phyloP scores from a whole-genome alignment of 371 early-diverging fungal genomes.

The Mitosporidium daphniae region DNA sequence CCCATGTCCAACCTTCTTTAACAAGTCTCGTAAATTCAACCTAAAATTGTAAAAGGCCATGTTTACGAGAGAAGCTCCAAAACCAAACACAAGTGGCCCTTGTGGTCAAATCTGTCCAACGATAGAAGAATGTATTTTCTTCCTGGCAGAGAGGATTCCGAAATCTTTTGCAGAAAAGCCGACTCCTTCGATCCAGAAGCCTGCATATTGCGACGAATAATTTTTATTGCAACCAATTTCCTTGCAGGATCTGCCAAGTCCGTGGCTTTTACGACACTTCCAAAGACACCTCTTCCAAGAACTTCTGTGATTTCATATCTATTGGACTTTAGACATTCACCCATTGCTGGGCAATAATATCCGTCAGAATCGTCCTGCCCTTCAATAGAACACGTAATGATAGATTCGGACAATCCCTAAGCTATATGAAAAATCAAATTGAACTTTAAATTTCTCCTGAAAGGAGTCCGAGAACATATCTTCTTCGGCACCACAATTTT shows the following conservation, averaged over 20 bases:
- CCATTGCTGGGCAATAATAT: no score
- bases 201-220: constrained; percentile 34
- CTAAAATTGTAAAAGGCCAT: constrained; percentile 6
- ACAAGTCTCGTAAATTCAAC: constrained; percentile 54
- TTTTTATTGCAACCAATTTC: constrained; percentile 62
- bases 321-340: no score
- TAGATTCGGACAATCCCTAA: no score
- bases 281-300: constrained; percentile 75
- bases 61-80: constrained; percentile 41
- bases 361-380: no score
- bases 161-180: constrained; percentile 32
- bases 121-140: constrained; percentile 47
- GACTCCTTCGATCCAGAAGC: constrained; percentile 62
- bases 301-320: no score
- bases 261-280: constrained; percentile 44
- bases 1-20: constrained; percentile 63
- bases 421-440: no score
- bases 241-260: constrained; percentile 22
- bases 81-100: constrained; percentile 53
- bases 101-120: constrained; percentile 41
- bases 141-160: constrained; percentile 36
- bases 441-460: no score
- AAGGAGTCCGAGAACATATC: no score
- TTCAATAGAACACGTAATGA: no score
- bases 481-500: no score